phyloP scores from a whole-genome alignment of 345 rosid species.

The Aegle marmelos region DNA sequence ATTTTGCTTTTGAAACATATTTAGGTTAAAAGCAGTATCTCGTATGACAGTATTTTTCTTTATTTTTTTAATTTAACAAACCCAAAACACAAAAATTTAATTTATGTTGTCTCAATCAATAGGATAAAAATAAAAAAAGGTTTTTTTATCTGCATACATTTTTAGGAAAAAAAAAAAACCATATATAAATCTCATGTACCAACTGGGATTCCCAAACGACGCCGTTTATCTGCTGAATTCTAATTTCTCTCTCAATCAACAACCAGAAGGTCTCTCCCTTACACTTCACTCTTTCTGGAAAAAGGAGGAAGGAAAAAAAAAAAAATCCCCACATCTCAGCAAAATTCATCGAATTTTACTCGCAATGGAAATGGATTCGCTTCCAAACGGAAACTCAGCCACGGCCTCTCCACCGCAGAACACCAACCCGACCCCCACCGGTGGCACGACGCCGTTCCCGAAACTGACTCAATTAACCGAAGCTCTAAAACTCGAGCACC shows the following conservation, averaged over 20 bases:
- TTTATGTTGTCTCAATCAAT: too few relatives aligned
- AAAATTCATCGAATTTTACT: neutral
- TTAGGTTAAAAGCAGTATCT: too few relatives aligned
- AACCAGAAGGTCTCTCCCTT: neutral
- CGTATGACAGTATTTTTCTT: too few relatives aligned
- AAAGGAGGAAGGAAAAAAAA: too few relatives aligned
- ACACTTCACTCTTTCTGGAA: neutral
- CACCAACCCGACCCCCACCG: slow-evolving; percentile 17
- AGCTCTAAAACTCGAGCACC: slow-evolving; percentile 88
- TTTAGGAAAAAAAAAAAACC: too few relatives aligned
- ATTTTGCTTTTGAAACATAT: too few relatives aligned
- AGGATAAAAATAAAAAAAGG: too few relatives aligned
- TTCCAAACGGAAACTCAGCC: slow-evolving; percentile 37
- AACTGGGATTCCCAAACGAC: neutral
- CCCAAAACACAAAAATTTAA: too few relatives aligned
- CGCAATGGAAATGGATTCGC: slow-evolving; percentile 47
- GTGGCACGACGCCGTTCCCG: slow-evolving; percentile 38
- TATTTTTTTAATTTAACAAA: too few relatives aligned
- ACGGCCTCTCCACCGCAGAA: slow-evolving; percentile 17
- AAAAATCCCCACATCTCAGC: neutral
- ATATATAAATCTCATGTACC: neutral
- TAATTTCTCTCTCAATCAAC: neutral
- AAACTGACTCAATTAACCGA: slow-evolving; percentile 65
- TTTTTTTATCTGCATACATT: too few relatives aligned
- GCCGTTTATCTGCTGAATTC: neutral